Evolutionary conservation across 2,329 filamentous ascomycete genomes (phyloP).

Genomic region (Monilinia aucupariae): DNA sequence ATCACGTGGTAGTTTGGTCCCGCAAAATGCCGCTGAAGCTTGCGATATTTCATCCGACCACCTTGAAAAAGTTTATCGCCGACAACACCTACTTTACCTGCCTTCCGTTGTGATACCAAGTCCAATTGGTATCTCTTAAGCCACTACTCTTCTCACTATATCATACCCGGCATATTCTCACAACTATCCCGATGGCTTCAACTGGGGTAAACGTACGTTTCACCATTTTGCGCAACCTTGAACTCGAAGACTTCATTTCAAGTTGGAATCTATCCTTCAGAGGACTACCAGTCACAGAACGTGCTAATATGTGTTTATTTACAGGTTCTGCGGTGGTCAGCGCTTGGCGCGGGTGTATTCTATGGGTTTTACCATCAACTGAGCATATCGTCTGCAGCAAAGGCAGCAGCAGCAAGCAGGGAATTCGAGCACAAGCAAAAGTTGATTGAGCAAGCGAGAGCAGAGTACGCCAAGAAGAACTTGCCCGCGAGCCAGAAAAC

Average conservation of each 20-base stretch:
- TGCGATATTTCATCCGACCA: slow-evolving; percentile 22
- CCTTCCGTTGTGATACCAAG: slow-evolving; percentile 23
- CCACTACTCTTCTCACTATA: slow-evolving; percentile 18
- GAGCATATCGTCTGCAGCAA: slow-evolving; percentile 66
- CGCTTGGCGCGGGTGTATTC: slow-evolving; percentile 83
- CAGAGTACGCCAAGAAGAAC: slow-evolving; percentile 79
- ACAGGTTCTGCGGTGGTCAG: slow-evolving; percentile 95
- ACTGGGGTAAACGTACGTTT: slow-evolving; percentile 48
- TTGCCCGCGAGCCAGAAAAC: slow-evolving; percentile 41
- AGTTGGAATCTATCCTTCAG: not conserved
- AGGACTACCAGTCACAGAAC: slow-evolving; percentile 1
- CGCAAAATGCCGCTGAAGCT: slow-evolving; percentile 18
- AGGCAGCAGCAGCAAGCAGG: slow-evolving; percentile 63
- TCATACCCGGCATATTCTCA: slow-evolving; percentile 15
- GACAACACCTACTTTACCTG: slow-evolving; percentile 20
- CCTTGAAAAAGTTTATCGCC: slow-evolving; percentile 21
- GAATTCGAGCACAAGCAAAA: slow-evolving; percentile 89
- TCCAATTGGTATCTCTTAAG: slow-evolving; percentile 30
- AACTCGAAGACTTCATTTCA: not conserved
- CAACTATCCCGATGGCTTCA: slow-evolving; percentile 36
- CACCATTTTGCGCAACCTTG: slow-evolving; percentile 22
- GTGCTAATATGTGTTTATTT: slow-evolving; percentile 8
- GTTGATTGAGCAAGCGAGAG: slow-evolving; percentile 89
- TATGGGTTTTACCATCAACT: slow-evolving; percentile 96
- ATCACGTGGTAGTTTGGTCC: slow-evolving; percentile 14